Conservation (phyloP, 2,329 filamentous ascomycete species). For the Chrysosporium keratinophilum region DNA sequence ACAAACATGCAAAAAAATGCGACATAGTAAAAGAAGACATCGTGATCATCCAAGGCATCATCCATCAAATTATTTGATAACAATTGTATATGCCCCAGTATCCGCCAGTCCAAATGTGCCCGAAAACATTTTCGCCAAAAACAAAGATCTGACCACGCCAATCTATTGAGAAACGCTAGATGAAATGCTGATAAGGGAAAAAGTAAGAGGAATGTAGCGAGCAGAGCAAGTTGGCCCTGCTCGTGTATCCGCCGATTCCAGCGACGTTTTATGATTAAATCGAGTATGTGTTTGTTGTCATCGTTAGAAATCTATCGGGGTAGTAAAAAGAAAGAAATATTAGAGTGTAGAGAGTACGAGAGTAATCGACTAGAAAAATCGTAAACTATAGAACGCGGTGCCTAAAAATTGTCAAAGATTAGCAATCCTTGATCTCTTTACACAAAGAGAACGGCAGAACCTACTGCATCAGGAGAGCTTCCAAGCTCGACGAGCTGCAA, state of each 20-base stretch:
- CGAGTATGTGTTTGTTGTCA: neutral
- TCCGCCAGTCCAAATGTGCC: neutral
- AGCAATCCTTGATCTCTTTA: constrained; percentile 10
- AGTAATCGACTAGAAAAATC: neutral
- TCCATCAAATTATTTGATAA: neutral
- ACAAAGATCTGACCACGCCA: neutral
- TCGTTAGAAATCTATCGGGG: neutral
- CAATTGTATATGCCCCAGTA: neutral
- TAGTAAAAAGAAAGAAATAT: neutral
- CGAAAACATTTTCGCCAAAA: neutral
- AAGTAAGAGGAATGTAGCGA: neutral
- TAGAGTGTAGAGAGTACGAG: neutral
- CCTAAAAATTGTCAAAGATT: constrained; percentile 18
- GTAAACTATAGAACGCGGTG: constrained; percentile 24
- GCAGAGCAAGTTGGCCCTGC: neutral
- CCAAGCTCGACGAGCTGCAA: constrained; percentile 44
- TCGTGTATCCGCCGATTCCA: constrained; percentile 1
- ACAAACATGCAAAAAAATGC: neutral
- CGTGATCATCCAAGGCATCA: neutral
- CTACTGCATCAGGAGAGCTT: constrained; percentile 48
- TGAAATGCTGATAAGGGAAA: neutral
- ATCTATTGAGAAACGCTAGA: constrained; percentile 1
- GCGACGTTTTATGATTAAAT: constrained; percentile 7
- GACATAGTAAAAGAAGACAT: neutral
- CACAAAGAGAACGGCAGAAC: constrained; percentile 19